phyloP scores from a whole-genome alignment of 1,139 yeast species.

The Kodamaea ohmeri region DNA sequence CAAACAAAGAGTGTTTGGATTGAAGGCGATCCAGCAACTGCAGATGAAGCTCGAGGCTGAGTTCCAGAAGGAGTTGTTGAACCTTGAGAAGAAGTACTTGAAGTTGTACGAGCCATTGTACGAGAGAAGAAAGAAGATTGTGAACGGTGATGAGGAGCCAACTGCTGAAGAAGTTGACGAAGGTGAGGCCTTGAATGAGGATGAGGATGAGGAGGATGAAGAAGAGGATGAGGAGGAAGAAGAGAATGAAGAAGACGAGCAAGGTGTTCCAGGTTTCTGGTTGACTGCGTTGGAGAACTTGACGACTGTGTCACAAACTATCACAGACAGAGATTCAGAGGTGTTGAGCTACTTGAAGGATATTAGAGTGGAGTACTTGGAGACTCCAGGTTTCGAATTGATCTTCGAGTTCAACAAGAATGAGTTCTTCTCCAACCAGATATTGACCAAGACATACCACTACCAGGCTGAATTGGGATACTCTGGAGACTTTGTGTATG shows the following conservation, averaged over 20 bases:
- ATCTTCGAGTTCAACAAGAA: conserved; percentile 79
- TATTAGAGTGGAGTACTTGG: conserved; percentile 77
- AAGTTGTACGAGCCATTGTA: conserved; percentile 75
- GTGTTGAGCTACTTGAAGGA: conserved; percentile 69
- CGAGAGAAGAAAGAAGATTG: conserved; percentile 67
- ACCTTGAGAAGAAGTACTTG: conserved; percentile 79
- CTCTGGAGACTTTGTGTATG: conserved; percentile 94
- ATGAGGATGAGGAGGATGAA: conserved; percentile 21
- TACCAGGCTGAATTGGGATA: conserved; percentile 94
- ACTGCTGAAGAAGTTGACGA: conserved; percentile 70
- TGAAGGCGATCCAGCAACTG: conserved; percentile 79
- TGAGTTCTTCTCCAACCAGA: conserved; percentile 71
- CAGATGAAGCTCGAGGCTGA: conserved; percentile 85
- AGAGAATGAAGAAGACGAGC: conserved; percentile 42
- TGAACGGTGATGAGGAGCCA: conserved; percentile 75
- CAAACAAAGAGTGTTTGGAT: conserved; percentile 74
- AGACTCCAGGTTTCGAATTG: conserved; percentile 86
- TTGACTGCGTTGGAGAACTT: conserved; percentile 89
- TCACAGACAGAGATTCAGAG: conserved; percentile 88
- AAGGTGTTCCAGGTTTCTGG: conserved; percentile 96
- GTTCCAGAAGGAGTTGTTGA: conserved; percentile 85
- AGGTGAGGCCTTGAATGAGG: conserved; percentile 65
- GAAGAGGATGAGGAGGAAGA: conserved; percentile 40
- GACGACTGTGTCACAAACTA: conserved; percentile 76
- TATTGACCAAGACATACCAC: conserved; percentile 80